Conservation (phyloP, 179 eudicot genomes). For the Silene noctiflora region DNA sequence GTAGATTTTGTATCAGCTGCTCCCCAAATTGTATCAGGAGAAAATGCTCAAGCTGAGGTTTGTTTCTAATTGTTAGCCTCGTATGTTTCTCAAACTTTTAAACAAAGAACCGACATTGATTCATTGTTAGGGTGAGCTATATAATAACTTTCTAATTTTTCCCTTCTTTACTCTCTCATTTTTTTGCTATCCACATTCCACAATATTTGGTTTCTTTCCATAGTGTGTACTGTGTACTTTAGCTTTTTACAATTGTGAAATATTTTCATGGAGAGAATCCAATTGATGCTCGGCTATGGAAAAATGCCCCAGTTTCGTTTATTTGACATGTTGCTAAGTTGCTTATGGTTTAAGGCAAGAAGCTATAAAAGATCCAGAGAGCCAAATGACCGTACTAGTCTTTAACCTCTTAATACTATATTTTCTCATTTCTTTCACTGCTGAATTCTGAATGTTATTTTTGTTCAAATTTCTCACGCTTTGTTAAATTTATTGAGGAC, state of each 20-base stretch:
- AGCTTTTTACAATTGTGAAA: not conserved
- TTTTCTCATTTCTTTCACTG: not conserved
- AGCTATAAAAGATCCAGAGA: not conserved
- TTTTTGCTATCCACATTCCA: too few relatives aligned
- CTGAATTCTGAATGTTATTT: not conserved
- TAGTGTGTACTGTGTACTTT: not conserved
- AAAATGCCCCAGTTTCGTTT: not conserved
- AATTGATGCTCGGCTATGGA: not conserved
- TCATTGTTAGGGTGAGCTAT: not conserved
- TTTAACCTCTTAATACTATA: not conserved
- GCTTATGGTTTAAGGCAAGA: too few relatives aligned
- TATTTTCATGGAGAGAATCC: not conserved
- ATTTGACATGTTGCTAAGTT: not conserved
- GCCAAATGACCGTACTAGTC: not conserved
- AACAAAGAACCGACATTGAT: not conserved
- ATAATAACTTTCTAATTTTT: not conserved
- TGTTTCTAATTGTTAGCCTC: not conserved
- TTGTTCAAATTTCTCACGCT: not conserved
- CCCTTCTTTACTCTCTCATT: too few relatives aligned
- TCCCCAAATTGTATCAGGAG: constrained; percentile 41
- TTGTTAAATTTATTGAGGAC: not conserved
- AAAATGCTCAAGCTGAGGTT: constrained; percentile 50
- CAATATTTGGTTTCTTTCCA: not conserved
- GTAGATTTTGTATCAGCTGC: constrained; percentile 84
- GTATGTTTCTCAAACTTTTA: not conserved